Conservation (phyloP, 805 yeast species). For the Brettanomyces sp. region DNA sequence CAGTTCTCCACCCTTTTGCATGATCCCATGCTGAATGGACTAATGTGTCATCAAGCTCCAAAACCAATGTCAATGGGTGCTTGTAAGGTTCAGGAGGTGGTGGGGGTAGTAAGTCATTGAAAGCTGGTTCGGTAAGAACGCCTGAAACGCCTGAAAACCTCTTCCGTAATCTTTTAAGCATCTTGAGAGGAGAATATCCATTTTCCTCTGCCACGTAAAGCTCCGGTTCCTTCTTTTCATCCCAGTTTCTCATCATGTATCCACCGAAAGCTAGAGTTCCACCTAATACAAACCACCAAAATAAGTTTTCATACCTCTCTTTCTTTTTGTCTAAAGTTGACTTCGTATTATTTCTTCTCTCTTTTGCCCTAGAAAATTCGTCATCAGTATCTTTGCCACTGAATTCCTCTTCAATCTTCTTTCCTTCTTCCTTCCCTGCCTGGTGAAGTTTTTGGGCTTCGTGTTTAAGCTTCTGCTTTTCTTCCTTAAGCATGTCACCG, state of each 20-base stretch:
- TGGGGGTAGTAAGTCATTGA: conserved; percentile 87
- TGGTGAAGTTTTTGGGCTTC: conserved; percentile 1
- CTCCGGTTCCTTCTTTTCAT: conserved; percentile 56
- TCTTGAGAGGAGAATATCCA: conserved; percentile 58
- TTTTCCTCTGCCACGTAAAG: conserved; percentile 37
- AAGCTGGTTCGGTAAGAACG: conserved; percentile 87
- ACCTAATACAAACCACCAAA: conserved; percentile 52
- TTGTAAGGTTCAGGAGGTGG: conserved; percentile 84
- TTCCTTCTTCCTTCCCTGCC: neutral
- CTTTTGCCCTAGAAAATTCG: conserved; percentile 24
- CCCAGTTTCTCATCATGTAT: conserved; percentile 81
- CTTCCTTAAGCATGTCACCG: neutral
- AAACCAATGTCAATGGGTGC: conserved; percentile 83
- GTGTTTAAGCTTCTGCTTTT: conserved; percentile 2
- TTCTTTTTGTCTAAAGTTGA: conserved; percentile 74
- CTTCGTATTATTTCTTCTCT: conserved; percentile 46
- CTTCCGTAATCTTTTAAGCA: conserved; percentile 60
- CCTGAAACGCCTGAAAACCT: conserved; percentile 70
- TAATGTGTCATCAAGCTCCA: conserved; percentile 82
- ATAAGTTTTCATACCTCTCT: conserved; percentile 70
- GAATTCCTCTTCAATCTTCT: neutral
- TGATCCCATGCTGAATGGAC: conserved; percentile 90
- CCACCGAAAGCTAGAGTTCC: conserved; percentile 43
- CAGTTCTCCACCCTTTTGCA: conserved; percentile 94
- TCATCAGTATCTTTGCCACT: conserved; percentile 11